A percentile compares a stretch with the other conserved stretches of the same genome.
These are phyloP conservation scores for Picea abies DNA, from an alignment of 83 land plant species.

Conservation along the genomic window DNA sequence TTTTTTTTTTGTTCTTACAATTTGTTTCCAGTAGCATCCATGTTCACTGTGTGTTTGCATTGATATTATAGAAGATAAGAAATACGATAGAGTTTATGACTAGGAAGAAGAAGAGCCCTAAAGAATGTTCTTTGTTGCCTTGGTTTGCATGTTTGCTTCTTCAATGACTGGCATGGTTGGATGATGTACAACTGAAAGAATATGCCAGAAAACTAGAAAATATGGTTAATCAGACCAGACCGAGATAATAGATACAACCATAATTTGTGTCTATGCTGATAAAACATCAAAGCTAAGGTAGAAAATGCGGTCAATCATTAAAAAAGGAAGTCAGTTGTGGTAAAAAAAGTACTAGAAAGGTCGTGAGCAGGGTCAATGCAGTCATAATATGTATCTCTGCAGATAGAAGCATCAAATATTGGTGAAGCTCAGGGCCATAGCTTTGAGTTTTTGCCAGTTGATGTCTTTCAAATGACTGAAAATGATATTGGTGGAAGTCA, in stretches of 20 bases:
- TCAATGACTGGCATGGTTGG: constrained; percentile 4
- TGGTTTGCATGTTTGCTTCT: background rate
- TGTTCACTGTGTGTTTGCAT: background rate
- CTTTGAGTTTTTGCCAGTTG: background rate
- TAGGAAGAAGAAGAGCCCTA: background rate
- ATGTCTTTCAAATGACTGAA: background rate
- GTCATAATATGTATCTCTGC: background rate
- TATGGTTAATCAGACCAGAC: background rate
- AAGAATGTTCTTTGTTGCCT: background rate
- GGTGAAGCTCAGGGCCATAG: background rate
- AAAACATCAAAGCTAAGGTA: background rate
- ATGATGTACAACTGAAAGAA: background rate
- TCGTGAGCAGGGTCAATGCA: background rate
- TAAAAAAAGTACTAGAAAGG: background rate
- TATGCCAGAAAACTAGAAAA: background rate
- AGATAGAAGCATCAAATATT: background rate
- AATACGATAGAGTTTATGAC: background rate
- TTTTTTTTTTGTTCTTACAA: background rate
- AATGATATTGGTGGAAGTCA: background rate
- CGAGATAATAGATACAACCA: background rate
- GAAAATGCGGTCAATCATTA: background rate
- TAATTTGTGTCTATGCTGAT: background rate
- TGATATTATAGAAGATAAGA: background rate
- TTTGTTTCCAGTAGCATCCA: background rate
- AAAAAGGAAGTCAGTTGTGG: background rate